Evolutionary conservation across 2,329 filamentous ascomycete genomes (phyloP), one percentile per base, ranked within the genome.

Genomic region (Parasarocladium wereldwijsianum): DNA sequence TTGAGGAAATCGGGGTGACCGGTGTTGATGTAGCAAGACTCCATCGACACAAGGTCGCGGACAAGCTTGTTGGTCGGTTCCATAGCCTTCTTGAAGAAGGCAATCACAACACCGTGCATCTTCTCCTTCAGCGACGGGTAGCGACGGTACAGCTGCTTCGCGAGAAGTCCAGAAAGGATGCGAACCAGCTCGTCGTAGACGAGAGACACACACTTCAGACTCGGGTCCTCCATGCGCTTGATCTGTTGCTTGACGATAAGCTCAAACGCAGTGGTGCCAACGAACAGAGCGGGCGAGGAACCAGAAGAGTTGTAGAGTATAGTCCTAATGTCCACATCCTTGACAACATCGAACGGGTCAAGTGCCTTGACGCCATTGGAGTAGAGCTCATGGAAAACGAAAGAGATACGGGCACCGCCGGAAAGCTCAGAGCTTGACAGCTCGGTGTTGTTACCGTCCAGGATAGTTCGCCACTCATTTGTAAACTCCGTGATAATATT

Each of bases 401-500:
- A 98, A 51, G 85, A 93, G 53, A 98, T 98, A 71, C 90, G 80
- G 32, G 90, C 90, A 62, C 90, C 90, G 38, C 90, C 90, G 5
- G 90, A 96, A 37, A 98, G 67, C 54, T 98, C 90, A 2, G 81
- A 71, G 57, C 84, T 93, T 15, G 90, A 96, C 4, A 98, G 66
- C 54, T 98, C 90, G 39, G 84, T 84, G 58, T 92, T 96, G 59
- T 93, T 93, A 43, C 90, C 90, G 43, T 98, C 92, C 36, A 98
- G 59, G 14, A 98, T 84, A 14, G 86, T 93, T 44, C 87, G 75
- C 71, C 93, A 98, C 53, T 98, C 90, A 49, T 93, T 93, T 43
- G 83, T 86, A 52, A 98, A 98, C 57, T 98, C 90, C 23, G 87
- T 96, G 49, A 98, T 98, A 59, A 98, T 93, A 58, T 94, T 94